These are phyloP conservation scores for Xerocomus nothofagi DNA, from an alignment of 1,284 basidiomycete genomes.

Conservation along the genomic window DNA sequence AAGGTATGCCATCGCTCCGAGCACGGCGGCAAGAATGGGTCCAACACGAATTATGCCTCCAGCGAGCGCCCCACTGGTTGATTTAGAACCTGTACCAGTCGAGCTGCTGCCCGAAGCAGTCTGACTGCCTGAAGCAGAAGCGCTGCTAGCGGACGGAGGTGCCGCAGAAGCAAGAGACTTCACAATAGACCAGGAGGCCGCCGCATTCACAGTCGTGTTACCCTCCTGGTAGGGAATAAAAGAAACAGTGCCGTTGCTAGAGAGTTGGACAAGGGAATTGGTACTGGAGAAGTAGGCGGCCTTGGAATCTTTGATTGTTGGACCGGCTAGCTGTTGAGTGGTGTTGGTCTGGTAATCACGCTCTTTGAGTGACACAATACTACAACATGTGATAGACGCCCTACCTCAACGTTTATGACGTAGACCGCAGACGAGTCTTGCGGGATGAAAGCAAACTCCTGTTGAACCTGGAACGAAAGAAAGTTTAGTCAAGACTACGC, in stretches of 20 bases:
- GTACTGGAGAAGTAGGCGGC: conserved; percentile 76
- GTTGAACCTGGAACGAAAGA: conserved; percentile 54
- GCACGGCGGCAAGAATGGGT: conserved; percentile 11
- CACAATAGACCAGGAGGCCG: conserved; percentile 52
- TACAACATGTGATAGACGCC: neutral
- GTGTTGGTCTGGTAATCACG: conserved; percentile 58
- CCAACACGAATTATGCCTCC: conserved; percentile 11
- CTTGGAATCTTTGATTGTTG: conserved; percentile 61
- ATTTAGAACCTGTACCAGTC: conserved; percentile 14
- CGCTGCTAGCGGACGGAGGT: conserved; percentile 27
- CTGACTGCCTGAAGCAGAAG: conserved; percentile 21
- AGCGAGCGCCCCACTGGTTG: conserved; percentile 14
- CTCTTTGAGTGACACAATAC: conserved; percentile 6
- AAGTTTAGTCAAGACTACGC: neutral
- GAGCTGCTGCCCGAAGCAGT: conserved; percentile 17
- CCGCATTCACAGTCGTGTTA: conserved; percentile 44
- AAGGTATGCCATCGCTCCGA: conserved; percentile 21
- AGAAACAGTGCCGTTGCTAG: conserved; percentile 63
- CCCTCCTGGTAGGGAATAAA: conserved; percentile 64
- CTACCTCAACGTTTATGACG: conserved; percentile 73
- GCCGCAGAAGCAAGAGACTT: conserved; percentile 36
- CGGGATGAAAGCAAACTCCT: conserved; percentile 83
- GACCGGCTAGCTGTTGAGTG: conserved; percentile 70
- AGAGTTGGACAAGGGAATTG: conserved; percentile 73
- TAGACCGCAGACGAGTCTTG: conserved; percentile 78